Base-by-base conservation (phyloP, 2,329 filamentous ascomycete species). In the Talaromyces albobiverticillius region DNA sequence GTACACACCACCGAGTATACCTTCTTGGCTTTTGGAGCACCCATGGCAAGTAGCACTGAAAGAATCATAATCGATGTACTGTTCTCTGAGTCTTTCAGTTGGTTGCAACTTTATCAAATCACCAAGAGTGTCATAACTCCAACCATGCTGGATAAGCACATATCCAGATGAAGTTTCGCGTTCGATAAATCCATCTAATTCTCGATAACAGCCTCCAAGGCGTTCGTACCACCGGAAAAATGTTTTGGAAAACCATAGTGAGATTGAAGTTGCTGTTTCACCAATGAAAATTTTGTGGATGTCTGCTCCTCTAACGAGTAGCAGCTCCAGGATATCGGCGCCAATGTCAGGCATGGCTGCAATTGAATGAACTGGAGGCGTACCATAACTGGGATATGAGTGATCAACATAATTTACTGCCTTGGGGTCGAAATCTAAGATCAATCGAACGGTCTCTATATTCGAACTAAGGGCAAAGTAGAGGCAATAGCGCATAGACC, bases 361-460 rank as follows among this genome's bases (percentile, higher is more conserved):
- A 31, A 47, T 3, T 10, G 20, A 4, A 36, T 31, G 16, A 16
- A 18, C 1, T 20, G 23, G 14, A 32, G 23, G 42, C 5, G 5
- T 2, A 3, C 13, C 6, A 46, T 3, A 4, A 5, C 4, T 3
- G 32, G 13, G 3, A 7, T 11, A 7, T 8, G 16, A 4, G 18
- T 10, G 2, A 1, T 22, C 6, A 29, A 4, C 8, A 26, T 32
- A 48, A 14, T 3, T 48, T 6, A 38, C 3, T 52, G 41, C 13
- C 18, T 36, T 23, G 3, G 32, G 32, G 18, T 53, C 32, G 16
- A 53, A 18, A 23, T 53, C 42, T 11, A 53, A 38, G 31, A 53
- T 26, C n/a, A 53, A 22, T 14, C 18, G 32, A 41, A 41, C 7
- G 11, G 20, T 53, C 22, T 46, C 14, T 3, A n/a, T 20, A 47